Conservation (phyloP, 352 stramenopile genomes). For the Globisporangium paddicum region DNA sequence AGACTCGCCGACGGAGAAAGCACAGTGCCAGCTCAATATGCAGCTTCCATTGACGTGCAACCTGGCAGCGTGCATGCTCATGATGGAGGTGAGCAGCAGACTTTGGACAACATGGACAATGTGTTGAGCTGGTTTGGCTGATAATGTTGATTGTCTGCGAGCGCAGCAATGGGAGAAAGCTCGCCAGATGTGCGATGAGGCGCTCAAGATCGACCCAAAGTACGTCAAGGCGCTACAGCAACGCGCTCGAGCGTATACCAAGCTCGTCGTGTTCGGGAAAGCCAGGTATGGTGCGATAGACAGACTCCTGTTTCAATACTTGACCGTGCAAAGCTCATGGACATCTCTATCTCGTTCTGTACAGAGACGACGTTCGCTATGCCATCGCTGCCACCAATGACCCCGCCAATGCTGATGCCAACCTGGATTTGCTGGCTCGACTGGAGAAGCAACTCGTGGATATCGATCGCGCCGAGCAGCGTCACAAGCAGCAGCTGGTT, state of each 20-base stretch:
- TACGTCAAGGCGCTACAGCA: conserved; percentile 59
- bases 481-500: conserved; percentile 29
- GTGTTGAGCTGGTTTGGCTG: no score
- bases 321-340: not conserved
- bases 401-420: not conserved
- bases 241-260: conserved; percentile 48
- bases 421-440: conserved; percentile 16
- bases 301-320: not conserved
- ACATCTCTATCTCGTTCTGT: not conserved
- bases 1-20: conserved; percentile 24
- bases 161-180: conserved; percentile 66
- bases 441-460: conserved; percentile 45
- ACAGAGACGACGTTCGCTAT: conserved; percentile 30
- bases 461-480: conserved; percentile 43
- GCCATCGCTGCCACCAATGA: conserved; percentile 23
- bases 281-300: conserved; percentile 33
- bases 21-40: conserved; percentile 33
- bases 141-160: not conserved
- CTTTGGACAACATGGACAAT: not conserved
- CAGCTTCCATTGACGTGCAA: conserved; percentile 82
- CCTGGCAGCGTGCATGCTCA: conserved; percentile 67
- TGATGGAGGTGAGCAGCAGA: conserved; percentile 40
- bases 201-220: conserved; percentile 35
- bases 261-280: conserved; percentile 45
- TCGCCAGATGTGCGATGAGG: conserved; percentile 49